Evolutionary conservation across 2,329 filamentous ascomycete species (phyloP), one percentile per base, ranked within the genome.

Genomic region (Fusarium fujikuroi): DNA sequence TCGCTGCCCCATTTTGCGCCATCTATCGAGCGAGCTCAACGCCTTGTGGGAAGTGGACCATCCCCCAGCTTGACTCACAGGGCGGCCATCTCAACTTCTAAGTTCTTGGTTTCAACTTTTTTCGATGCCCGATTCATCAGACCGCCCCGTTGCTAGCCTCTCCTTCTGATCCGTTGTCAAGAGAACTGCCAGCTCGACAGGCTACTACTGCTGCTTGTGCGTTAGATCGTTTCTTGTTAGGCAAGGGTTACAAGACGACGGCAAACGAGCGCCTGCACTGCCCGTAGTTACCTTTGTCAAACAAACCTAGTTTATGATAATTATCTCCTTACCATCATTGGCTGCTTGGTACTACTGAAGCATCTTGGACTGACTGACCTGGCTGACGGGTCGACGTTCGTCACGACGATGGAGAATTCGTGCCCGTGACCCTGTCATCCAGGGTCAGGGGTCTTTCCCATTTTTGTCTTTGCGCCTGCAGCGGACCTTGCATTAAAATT

Each of bases 1-100:
- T 73, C 73, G 63, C 66, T 67, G 65, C 67, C 75, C 63, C 68
- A 64, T 76, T 54, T 76, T 61, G 46, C 43, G 62, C 53, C 66
- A 44, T 61, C 59, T 46, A 68, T 69, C 42, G 32, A 63, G 57
- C 42, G n/a, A 56, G 49, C 64, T 61, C 58, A 72, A 72, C 58
- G 54, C 60, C 60, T 73, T 75, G 62, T 58, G 66, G 63, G 61
- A 50, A 73, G 69, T 75, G 72, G 72, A 52, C 60, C 69, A 61
- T 32, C 52, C 52, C 68, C 56, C 44, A 32, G 68, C 60, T 58
- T 67, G 39, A 47, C 49, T 61, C 28, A 49, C 19, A 49, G 56
- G 50, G 59, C 52, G n/a, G 63, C 36, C 37, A 47, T 53, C 50
- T 54, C 50, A 28, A 28, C 50, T 28, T 40, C 36, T 40, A 28